phyloP scores from a whole-genome alignment of 495 filamentous ascomycete genomes.

The Darksidea phi region DNA sequence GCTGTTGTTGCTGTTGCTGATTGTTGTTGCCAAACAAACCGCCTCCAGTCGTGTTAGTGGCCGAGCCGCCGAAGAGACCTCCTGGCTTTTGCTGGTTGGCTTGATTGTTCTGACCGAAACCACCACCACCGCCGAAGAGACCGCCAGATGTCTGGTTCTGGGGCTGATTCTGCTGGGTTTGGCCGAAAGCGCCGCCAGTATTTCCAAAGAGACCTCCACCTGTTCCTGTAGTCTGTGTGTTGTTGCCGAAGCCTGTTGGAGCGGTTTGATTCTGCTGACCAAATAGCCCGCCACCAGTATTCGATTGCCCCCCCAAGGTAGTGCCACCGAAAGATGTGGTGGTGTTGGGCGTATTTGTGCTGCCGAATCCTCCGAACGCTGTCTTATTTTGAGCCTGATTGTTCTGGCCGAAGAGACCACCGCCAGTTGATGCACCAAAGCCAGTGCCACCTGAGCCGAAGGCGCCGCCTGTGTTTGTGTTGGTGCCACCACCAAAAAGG shows the following conservation, averaged over 20 bases:
- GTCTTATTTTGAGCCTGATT: conserved; percentile 31
- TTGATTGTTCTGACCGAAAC: conserved; percentile 39
- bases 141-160: conserved; percentile 45
- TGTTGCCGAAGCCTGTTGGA: conserved; percentile 20
- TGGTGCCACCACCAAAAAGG: conserved; percentile 25
- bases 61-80: conserved; percentile 60
- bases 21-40: conserved; percentile 51
- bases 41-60: conserved; percentile 39
- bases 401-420: conserved; percentile 55
- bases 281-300: conserved; percentile 31
- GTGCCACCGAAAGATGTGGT: conserved; percentile 12
- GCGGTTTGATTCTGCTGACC: conserved; percentile 19
- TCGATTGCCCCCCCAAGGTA: conserved; percentile 11
- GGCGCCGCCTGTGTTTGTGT: conserved; percentile 12
- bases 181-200: conserved; percentile 52
- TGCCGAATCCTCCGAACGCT: conserved; percentile 30
- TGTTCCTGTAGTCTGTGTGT: conserved; percentile 3
- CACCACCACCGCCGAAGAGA: conserved; percentile 47
- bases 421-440: conserved; percentile 49
- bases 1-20: conserved; percentile 35
- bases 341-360: conserved; percentile 5
- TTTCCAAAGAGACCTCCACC: conserved; percentile 18
- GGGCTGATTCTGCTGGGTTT: conserved; percentile 47
- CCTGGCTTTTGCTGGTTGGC: conserved; percentile 54
- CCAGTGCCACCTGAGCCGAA: conserved; percentile 7